These are phyloP conservation scores for Aphanomyces cochlioides DNA, from an alignment of 352 stramenopile genomes.

Conservation along the genomic window DNA sequence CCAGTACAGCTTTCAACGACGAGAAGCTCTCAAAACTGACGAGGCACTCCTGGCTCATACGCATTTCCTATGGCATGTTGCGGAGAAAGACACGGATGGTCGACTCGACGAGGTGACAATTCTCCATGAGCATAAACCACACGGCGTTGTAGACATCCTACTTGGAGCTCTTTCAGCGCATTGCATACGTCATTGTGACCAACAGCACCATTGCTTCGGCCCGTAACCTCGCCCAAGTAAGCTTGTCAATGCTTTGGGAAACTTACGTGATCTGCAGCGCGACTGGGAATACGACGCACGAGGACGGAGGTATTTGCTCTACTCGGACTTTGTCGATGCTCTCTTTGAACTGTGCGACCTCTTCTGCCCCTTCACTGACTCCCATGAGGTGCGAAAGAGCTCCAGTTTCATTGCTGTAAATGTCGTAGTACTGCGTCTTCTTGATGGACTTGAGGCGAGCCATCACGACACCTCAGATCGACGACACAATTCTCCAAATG, in stretches of 20 bases:
- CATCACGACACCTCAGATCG: not conserved
- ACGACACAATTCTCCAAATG: not conserved
- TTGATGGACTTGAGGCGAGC: conserved; percentile 2
- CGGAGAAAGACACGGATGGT: conserved; percentile 1
- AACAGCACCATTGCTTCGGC: not conserved
- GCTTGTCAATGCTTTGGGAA: not conserved
- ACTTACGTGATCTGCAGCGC: not conserved
- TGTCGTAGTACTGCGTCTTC: conserved; percentile 21
- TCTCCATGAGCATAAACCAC: not conserved
- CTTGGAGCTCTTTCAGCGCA: conserved; percentile 10
- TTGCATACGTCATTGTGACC: conserved; percentile 16
- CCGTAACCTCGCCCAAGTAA: conserved; percentile 5
- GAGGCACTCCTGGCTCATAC: not conserved
- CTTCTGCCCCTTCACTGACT: conserved; percentile 14
- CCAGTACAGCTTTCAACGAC: conserved; percentile 16
- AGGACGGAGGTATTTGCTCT: not conserved
- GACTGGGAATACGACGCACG: conserved; percentile 14
- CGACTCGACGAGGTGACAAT: conserved; percentile 1
- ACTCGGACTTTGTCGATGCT: conserved; percentile 8
- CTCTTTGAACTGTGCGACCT: conserved; percentile 24
- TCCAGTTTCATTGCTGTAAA: not conserved
- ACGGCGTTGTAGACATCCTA: not conserved
- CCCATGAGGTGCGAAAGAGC: not conserved
- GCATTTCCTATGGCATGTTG: conserved; percentile 14
- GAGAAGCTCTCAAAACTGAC: conserved; percentile 10